Conservation (phyloP, 768 basidiomycete species). For the Suillus fuscotomentosus region DNA sequence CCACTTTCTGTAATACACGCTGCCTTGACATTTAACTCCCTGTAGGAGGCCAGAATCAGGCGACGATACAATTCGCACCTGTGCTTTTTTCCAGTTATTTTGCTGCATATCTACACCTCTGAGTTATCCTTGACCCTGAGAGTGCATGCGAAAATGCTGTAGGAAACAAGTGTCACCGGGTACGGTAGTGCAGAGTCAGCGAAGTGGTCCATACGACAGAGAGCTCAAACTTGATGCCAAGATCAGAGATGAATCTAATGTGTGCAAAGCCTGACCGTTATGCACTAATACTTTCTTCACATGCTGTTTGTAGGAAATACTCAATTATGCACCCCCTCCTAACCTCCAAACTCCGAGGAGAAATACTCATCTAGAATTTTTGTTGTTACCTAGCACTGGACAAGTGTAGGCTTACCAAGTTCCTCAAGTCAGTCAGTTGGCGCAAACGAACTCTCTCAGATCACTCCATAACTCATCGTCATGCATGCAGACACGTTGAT, state of each 20-base stretch:
- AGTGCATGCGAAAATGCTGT: slow-evolving; percentile 91
- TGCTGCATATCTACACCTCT: slow-evolving; percentile 67
- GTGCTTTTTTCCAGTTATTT: slow-evolving; percentile 46
- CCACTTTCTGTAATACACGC: background rate
- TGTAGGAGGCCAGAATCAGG: slow-evolving; percentile 38
- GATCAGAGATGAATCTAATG: slow-evolving; percentile 88
- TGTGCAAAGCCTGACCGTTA: slow-evolving; percentile 34
- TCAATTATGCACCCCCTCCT: slow-evolving; percentile 86
- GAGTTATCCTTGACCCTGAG: slow-evolving; percentile 91
- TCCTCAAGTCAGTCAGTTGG: slow-evolving; percentile 98
- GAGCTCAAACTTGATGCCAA: slow-evolving; percentile 97
- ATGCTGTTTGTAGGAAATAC: slow-evolving; percentile 59
- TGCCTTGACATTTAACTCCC: background rate
- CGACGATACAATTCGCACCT: slow-evolving; percentile 40
- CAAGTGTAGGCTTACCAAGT: slow-evolving; percentile 93
- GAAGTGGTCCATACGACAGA: slow-evolving; percentile 90
- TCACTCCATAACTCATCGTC: background rate
- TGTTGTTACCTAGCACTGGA: slow-evolving; percentile 91
- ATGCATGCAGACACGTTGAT: slow-evolving; percentile 21
- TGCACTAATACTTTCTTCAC: background rate
- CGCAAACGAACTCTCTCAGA: slow-evolving; percentile 10
- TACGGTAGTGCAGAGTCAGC: slow-evolving; percentile 93
- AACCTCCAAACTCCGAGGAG: slow-evolving; percentile 81
- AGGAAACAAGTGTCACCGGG: slow-evolving; percentile 91
- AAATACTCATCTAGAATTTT: slow-evolving; percentile 99